Conservation (phyloP, 2,329 filamentous ascomycete genomes). For the Fusarium dimerum region DNA sequence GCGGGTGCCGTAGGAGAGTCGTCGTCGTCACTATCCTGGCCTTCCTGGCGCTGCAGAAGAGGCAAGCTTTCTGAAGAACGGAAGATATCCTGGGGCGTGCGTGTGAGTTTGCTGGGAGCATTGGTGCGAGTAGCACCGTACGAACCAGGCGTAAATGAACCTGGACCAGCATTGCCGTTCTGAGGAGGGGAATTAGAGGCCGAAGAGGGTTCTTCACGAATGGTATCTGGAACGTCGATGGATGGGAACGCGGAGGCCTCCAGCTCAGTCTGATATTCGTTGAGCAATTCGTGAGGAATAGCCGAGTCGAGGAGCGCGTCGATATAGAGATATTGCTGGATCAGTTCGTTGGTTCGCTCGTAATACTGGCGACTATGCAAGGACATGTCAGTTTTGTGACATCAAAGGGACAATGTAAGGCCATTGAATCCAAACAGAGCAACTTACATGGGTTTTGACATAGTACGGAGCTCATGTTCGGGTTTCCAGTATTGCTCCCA, state of each 20-base stretch:
- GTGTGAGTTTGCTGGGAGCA: constrained; percentile 47
- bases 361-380: constrained; percentile 72
- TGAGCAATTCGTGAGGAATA: constrained; percentile 86
- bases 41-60: constrained; percentile 53
- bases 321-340: constrained; percentile 93
- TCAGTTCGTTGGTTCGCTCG: constrained; percentile 81
- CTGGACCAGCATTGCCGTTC: constrained; percentile 14
- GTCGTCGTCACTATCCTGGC: constrained; percentile 45
- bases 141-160: constrained; percentile 24
- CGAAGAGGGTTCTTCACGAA: constrained; percentile 64
- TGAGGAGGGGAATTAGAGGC: constrained; percentile 34
- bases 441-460: constrained; percentile 69
- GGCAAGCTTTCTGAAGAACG: constrained; percentile 71
- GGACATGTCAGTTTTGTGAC: constrained; percentile 4
- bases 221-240: constrained; percentile 69
- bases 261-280: constrained; percentile 74
- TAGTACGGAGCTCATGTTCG: constrained; percentile 69
- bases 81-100: constrained; percentile 85
- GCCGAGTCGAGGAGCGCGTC: constrained; percentile 88
- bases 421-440: neutral
- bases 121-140: constrained; percentile 37
- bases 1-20: constrained; percentile 13
- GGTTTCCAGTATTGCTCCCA: constrained; percentile 89
- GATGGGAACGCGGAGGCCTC: constrained; percentile 55
- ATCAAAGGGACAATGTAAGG: neutral